A percentile compares a stretch with the other conserved stretches of the same genome.
These are phyloP conservation scores for Oryza officinalis DNA, from an alignment of 176 grass and related monocot species.

Conservation along the genomic window DNA sequence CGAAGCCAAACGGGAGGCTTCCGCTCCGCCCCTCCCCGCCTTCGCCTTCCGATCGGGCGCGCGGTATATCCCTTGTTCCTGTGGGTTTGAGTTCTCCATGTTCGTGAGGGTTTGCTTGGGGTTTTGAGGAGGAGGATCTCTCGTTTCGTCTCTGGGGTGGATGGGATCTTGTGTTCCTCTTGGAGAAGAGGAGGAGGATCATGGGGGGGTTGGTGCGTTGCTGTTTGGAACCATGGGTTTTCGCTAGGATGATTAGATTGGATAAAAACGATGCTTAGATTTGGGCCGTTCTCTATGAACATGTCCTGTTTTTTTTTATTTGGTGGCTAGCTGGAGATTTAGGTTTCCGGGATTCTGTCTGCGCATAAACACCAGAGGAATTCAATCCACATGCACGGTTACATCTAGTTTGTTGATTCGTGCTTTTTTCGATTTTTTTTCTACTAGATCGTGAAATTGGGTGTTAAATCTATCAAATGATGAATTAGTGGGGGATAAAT, in stretches of 20 bases:
- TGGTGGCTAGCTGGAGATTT: background rate
- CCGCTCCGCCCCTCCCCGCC: no score
- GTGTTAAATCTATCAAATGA: background rate
- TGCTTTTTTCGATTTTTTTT: background rate
- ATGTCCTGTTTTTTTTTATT: background rate
- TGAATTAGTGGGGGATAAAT: background rate
- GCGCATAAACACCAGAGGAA: background rate
- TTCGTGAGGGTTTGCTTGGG: background rate
- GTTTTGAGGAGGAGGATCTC: background rate
- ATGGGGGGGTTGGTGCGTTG: background rate
- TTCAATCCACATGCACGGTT: background rate
- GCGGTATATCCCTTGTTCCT: background rate
- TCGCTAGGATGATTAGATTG: background rate
- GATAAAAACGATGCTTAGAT: background rate
- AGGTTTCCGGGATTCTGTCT: background rate
- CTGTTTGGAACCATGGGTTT: background rate
- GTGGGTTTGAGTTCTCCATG: background rate
- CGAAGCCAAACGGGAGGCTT: background rate
- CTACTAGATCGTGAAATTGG: background rate
- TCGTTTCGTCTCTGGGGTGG: background rate
- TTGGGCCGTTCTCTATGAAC: background rate
- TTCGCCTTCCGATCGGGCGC: background rate
- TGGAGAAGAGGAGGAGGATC: background rate
- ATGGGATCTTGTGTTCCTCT: background rate
- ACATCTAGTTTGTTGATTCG: background rate